phyloP scores from a whole-genome alignment of 441 rosid genomes.

The Metrosideros polymorpha region DNA sequence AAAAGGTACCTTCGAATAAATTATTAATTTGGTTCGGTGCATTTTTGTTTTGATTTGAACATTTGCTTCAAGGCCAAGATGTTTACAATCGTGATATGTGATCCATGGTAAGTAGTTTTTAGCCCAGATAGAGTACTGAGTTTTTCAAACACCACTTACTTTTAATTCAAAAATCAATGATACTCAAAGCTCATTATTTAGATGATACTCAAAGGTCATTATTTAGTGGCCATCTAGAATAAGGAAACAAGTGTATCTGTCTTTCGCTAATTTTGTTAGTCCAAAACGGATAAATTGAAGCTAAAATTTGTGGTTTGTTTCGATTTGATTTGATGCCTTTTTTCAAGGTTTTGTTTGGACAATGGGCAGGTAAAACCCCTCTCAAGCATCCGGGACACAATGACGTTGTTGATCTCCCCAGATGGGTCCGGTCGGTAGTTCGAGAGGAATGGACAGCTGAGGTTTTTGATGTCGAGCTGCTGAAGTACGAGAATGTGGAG shows the following conservation, averaged over 20 bases:
- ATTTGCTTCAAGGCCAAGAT: background rate
- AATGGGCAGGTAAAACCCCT: slow-evolving; percentile 16
- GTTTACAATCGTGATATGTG: background rate
- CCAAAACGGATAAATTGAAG: background rate
- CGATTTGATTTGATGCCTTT: background rate
- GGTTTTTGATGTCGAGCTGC: slow-evolving; percentile 56
- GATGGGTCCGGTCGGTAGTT: slow-evolving; percentile 66
- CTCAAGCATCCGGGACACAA: slow-evolving; percentile 37
- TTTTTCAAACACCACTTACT: background rate
- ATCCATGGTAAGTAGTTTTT: background rate
- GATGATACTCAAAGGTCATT: background rate
- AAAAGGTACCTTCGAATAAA: background rate
- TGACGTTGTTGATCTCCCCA: slow-evolving; percentile 48
- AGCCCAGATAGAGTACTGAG: background rate
- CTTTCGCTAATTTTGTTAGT: background rate
- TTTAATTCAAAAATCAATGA: background rate
- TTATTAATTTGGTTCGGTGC: background rate
- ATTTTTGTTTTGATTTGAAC: background rate
- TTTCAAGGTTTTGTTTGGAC: background rate
- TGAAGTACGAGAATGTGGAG: slow-evolving; percentile 39
- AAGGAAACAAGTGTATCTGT: background rate
- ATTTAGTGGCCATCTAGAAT: background rate
- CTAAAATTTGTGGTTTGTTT: background rate
- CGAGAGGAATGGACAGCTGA: slow-evolving; percentile 71
- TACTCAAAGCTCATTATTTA: background rate